These are phyloP conservation scores for Uncinocarpus reesii DNA, from an alignment of 2,329 filamentous ascomycete species.

Conservation along the genomic window DNA sequence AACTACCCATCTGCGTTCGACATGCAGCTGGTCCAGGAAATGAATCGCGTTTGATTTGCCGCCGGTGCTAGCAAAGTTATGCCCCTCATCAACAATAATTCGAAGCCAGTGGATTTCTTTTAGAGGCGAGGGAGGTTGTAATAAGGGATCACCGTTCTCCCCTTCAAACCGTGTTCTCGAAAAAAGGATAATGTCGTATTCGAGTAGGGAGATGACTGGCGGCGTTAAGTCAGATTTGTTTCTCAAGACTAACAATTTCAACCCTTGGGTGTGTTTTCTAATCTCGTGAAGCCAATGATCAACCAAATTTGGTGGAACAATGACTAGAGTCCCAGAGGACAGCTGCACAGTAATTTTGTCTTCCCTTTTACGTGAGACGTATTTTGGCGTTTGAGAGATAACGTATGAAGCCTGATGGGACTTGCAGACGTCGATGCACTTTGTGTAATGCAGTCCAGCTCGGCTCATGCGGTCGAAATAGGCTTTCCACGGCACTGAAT, in stretches of 20 bases:
- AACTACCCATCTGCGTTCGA: conserved; percentile 75
- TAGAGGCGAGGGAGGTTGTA: conserved; percentile 50
- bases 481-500: conserved; percentile 59
- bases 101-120: conserved; percentile 70
- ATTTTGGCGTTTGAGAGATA: conserved; percentile 38
- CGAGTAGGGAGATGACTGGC: conserved; percentile 45
- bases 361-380: conserved; percentile 30
- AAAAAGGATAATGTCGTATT: conserved; percentile 69
- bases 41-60: conserved; percentile 49
- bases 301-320: conserved; percentile 74
- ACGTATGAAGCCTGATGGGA: conserved; percentile 51
- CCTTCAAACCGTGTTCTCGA: conserved; percentile 62
- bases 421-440: conserved; percentile 48
- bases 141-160: conserved; percentile 40
- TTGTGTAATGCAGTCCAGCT: conserved; percentile 43
- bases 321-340: conserved; percentile 55
- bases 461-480: conserved; percentile 47
- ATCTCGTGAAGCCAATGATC: conserved; percentile 80
- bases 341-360: conserved; percentile 4
- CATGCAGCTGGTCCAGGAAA: conserved; percentile 43
- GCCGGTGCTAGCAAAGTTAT: conserved; percentile 62
- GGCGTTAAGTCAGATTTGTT: conserved; percentile 47
- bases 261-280: conserved; percentile 57
- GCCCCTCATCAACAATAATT: conserved; percentile 85
- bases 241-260: conserved; percentile 57